Evolutionary conservation across 1,284 basidiomycete genomes (phyloP).

Genomic region (Trichosporon inkin): DNA sequence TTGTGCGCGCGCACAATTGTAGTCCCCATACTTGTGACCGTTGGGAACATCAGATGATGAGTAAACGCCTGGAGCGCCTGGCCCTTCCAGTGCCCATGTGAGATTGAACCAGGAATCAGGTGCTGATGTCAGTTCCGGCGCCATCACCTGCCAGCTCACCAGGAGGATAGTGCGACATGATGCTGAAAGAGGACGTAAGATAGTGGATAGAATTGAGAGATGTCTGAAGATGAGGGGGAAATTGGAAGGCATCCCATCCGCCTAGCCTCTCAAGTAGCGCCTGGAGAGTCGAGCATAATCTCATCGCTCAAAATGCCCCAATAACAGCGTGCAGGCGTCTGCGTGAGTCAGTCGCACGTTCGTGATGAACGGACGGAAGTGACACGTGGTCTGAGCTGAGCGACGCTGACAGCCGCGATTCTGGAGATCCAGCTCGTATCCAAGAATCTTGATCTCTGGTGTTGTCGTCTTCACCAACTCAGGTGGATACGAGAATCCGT

Average conservation of each 20-base stretch:
- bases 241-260: not conserved
- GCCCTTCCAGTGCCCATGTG: slow-evolving; percentile 27
- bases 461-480: too few relatives aligned
- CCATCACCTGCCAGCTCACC: not conserved
- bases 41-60: slow-evolving; percentile 27
- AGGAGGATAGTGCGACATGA: slow-evolving; percentile 13
- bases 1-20: slow-evolving; percentile 37
- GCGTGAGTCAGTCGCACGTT: not conserved
- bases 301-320: too few relatives aligned
- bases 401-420: not conserved
- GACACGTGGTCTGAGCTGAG: not conserved
- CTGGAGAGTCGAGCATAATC: too few relatives aligned
- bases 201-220: not conserved
- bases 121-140: slow-evolving; percentile 5
- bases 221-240: not conserved
- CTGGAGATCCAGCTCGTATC: too few relatives aligned
- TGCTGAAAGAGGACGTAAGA: not conserved
- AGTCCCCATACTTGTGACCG: slow-evolving; percentile 29
- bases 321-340: not conserved
- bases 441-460: too few relatives aligned
- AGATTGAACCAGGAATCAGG: slow-evolving; percentile 21
- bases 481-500: too few relatives aligned
- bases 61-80: slow-evolving; percentile 35
- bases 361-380: not conserved
- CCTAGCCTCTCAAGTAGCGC: too few relatives aligned